Evolutionary conservation across 2,329 filamentous ascomycete species (phyloP), one percentile per base, ranked within the genome.

Genomic region (Aspergillus cejpii): DNA sequence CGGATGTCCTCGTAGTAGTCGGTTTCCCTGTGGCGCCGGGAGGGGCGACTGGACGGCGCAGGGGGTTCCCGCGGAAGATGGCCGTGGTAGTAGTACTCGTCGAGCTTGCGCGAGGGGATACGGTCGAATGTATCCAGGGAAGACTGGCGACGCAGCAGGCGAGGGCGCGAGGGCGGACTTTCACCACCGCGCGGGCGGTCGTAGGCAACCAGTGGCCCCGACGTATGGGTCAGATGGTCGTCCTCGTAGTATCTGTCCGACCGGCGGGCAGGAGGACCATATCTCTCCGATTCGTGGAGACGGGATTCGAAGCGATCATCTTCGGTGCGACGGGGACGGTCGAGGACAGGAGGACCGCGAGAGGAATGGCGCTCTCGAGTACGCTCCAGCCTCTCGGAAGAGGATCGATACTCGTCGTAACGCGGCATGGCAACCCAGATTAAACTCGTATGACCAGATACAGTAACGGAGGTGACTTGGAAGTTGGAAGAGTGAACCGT

Each of bases 91-190:
- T 63, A 59, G 48, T 66, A 60, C 15, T 68, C 59, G 20, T 64
- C 61, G 41, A 76, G 75, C 36, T 77, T 74, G 24, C 75, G 73
- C 43, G 74, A 56, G 1, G 86, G 84, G 21, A 81, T 81, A 39
- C 89, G 82, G 66, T 96, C 90, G 61, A 88, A 95, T 0, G 86
- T 94, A 64, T 95, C 90, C 29, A 95, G 75, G 41, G 88, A 94
- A 11, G 88, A 94, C 64, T 94, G 89, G 34, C 90, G 80, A 46
- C 90, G 80, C 40, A 92, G 61, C 51, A 90, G 75, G 23, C 75
- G 74, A 2, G 88, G 89, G 37, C 85, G 77, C 26, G 76, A 74
- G 37, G 72, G 70, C 34, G 74, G 68, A 43, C 74, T 68, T 2
- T 76, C 77, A 7, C 78, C 77, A 7, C 78, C 76, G 24, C 78